A percentile compares a stretch with the other conserved stretches of the same genome.
phyloP scores from a whole-genome alignment of 1,284 basidiomycete species.

The Melampsora larici-populina region DNA sequence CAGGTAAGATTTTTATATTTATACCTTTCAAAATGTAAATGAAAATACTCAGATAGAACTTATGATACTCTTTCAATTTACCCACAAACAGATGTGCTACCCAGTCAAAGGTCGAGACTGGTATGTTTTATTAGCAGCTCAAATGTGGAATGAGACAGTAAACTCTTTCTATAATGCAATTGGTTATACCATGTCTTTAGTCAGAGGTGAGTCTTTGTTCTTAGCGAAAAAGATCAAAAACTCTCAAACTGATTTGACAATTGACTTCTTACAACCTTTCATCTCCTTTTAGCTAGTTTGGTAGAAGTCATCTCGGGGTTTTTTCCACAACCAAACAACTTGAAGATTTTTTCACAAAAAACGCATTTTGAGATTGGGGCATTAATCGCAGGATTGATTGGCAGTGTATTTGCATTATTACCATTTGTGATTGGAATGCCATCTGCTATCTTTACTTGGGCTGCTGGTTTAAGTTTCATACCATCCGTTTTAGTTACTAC shows the following conservation, averaged over 20 bases:
- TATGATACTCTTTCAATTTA: not conserved
- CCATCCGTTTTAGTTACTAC: not conserved
- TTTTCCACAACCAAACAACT: constrained; percentile 40
- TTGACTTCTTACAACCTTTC: not conserved
- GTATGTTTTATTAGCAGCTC: constrained; percentile 39
- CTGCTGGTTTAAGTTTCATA: constrained; percentile 16
- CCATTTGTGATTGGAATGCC: constrained; percentile 2
- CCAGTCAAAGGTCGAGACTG: constrained; percentile 32
- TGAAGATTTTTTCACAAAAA: constrained; percentile 27
- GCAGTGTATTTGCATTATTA: constrained; percentile 9
- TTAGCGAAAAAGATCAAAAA: not conserved
- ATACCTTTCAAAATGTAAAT: not conserved
- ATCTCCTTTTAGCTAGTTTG: constrained; percentile 18
- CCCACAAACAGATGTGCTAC: constrained; percentile 21
- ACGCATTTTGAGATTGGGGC: constrained; percentile 26
- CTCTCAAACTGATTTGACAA: not conserved
- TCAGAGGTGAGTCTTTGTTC: constrained; percentile 19
- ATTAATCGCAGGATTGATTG: constrained; percentile 12
- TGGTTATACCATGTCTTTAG: constrained; percentile 29
- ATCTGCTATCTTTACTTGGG: not conserved
- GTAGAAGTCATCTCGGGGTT: constrained; percentile 12
- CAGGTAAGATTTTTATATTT: constrained; percentile 9
- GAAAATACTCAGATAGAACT: not conserved
- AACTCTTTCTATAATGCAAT: constrained; percentile 22
- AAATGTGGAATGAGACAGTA: constrained; percentile 31